These are phyloP conservation scores for Alternaria sp. DNA, from an alignment of 2,329 filamentous ascomycete species.

Conservation along the genomic window DNA sequence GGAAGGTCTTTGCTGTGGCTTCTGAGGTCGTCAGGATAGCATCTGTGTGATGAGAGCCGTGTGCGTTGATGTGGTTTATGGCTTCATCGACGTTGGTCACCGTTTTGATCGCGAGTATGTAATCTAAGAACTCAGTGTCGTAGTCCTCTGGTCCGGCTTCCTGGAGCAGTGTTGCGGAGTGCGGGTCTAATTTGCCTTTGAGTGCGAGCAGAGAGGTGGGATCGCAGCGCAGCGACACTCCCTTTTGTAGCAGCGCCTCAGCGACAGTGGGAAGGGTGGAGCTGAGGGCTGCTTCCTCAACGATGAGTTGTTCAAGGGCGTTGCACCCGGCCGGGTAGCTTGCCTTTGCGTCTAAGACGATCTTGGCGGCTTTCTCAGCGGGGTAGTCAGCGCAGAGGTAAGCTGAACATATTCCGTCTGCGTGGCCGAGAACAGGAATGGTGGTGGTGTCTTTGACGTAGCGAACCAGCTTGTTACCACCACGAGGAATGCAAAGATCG, in stretches of 20 bases:
- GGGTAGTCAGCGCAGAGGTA: slow-evolving; percentile 86
- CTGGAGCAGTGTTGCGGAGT: slow-evolving; percentile 62
- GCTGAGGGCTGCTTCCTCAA: slow-evolving; percentile 75
- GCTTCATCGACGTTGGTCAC: slow-evolving; percentile 73
- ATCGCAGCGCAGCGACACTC: slow-evolving; percentile 87
- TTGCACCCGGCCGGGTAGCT: slow-evolving; percentile 97
- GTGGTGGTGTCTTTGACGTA: slow-evolving; percentile 91
- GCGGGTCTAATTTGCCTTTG: slow-evolving; percentile 54
- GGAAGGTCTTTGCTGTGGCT: slow-evolving; percentile 79
- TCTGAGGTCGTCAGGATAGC: slow-evolving; percentile 79
- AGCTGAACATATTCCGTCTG: slow-evolving; percentile 88
- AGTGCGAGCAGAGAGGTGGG: slow-evolving; percentile 71
- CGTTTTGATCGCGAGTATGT: slow-evolving; percentile 84
- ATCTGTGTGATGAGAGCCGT: slow-evolving; percentile 95
- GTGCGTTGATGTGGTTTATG: slow-evolving; percentile 86
- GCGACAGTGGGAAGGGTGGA: slow-evolving; percentile 77
- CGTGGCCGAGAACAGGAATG: slow-evolving; percentile 95
- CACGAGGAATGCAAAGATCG: slow-evolving; percentile 93
- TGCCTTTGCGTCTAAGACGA: slow-evolving; percentile 91
- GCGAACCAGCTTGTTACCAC: slow-evolving; percentile 87
- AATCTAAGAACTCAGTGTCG: slow-evolving; percentile 87
- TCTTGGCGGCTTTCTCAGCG: slow-evolving; percentile 72
- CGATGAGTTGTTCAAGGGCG: slow-evolving; percentile 87
- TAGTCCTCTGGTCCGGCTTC: slow-evolving; percentile 77
- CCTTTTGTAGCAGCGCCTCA: slow-evolving; percentile 75